Evolutionary conservation across 371 early-diverging fungal species (phyloP), one percentile per base, ranked within the genome.

Genomic region (Synchytrium microbalum): DNA sequence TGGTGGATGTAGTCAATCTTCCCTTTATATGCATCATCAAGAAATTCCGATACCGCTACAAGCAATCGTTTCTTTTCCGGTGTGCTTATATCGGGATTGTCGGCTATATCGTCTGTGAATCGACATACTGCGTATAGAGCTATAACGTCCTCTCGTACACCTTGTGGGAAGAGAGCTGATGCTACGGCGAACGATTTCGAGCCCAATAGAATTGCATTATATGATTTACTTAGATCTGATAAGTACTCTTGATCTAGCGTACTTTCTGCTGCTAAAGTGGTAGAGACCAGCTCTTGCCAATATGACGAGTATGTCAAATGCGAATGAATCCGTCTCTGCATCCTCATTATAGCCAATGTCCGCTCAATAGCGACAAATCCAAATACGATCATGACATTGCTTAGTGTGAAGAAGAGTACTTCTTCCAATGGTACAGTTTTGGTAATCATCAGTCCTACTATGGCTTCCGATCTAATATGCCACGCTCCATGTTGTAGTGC

Each of bases 111-210:
- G 62, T 86, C 86, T 0, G 81, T 81, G 24, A 81, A 75, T 29
- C 86, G 78, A 61, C 84, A 86, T 58, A 84, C 82, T 0, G 77
- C 83, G 65, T 86, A 86, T 10, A 86, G 72, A 0, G 78, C 70
- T 24, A 78, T 72, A 0, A 84, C 60, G 56, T 84, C 83, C 63
- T 79, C 77, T 16, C 83, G 77, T 3, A 79, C 60, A 24, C 76
- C 55, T 28, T 62, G 58, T n/a, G 81, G 72, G 60, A 80, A 84
- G 0, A 81, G 76, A 19, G 67, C 75, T 5, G 82, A 80, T 0
- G 84, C 84, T 1, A 78, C 69, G 52, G 76, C 66, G 66, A 85
- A 85, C 0, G 86, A 84, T 19, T 67, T 68, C n/a, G 82, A 82
- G 0, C 80, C 77, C 23, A 69, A n/a, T 10, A 10, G 26, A 8